Percentiles rank a stretch among this genome's conserved stretches.
Conservation (phyloP, 2,329 filamentous ascomycete species). For the Trichothecium roseum region DNA sequence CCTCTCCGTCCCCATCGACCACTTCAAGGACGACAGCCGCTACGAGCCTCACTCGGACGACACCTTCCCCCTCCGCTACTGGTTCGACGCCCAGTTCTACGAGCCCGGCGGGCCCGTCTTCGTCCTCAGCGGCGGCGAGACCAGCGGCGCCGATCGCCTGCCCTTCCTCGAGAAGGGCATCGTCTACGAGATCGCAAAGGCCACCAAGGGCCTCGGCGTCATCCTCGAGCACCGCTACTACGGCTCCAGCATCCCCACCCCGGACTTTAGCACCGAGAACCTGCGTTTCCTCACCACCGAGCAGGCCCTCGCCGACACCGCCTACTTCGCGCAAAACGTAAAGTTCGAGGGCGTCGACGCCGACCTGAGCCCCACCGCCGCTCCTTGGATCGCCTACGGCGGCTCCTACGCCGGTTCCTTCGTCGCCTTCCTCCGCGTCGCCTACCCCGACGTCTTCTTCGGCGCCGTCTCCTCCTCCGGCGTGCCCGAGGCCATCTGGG, state of each 20-base stretch:
- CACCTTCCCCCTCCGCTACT: conserved; percentile 66
- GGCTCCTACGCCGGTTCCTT: conserved; percentile 78
- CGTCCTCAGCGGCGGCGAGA: conserved; percentile 65
- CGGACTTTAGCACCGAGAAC: conserved; percentile 55
- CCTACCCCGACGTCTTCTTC: conserved; percentile 72
- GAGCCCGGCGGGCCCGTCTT: conserved; percentile 71
- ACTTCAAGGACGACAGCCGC: conserved; percentile 69
- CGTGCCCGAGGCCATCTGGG: conserved; percentile 65
- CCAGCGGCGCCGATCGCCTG: conserved; percentile 49
- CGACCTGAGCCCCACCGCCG: conserved; percentile 53
- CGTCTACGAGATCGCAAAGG: conserved; percentile 56
- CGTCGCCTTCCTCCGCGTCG: conserved; percentile 62
- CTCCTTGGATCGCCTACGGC: conserved; percentile 70
- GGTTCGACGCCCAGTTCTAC: conserved; percentile 72
- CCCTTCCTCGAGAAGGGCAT: conserved; percentile 71
- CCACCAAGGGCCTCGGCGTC: conserved; percentile 65
- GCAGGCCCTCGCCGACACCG: conserved; percentile 71
- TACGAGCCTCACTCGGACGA: conserved; percentile 68
- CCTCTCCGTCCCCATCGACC: conserved; percentile 52
- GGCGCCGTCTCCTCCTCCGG: conserved; percentile 73
- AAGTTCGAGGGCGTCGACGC: conserved; percentile 58
- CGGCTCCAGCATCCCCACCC: conserved; percentile 60
- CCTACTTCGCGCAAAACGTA: conserved; percentile 68
- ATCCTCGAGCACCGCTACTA: conserved; percentile 86
- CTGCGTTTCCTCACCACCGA: conserved; percentile 76